Evolutionary conservation across 768 basidiomycete genomes (phyloP).

Genomic region (Agrocybe chaxingu): DNA sequence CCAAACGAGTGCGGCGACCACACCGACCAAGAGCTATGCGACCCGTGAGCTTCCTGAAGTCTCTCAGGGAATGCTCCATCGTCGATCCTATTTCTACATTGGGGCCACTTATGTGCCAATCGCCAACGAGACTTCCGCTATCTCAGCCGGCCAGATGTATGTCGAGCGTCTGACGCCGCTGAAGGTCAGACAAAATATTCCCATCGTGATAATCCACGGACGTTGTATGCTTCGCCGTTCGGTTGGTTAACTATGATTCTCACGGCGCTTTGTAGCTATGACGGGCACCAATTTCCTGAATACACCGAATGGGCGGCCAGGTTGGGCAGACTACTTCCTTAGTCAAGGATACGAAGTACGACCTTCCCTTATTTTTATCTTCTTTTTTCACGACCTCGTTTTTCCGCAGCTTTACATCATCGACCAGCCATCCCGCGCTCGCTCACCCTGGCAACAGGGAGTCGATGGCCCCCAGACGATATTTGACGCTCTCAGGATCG

Average conservation of each 20-base stretch:
- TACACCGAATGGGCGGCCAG: conserved; percentile 49
- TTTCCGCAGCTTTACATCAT: conserved; percentile 37
- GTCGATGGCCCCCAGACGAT: conserved; percentile 33
- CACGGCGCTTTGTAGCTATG: conserved; percentile 30
- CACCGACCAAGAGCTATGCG: no score
- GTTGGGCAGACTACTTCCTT: conserved; percentile 55
- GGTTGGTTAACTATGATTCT: no score
- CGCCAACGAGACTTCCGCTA: conserved; percentile 23
- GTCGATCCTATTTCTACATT: conserved; percentile 45
- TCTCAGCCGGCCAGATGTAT: conserved; percentile 47
- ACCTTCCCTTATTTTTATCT: neutral
- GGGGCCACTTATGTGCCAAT: conserved; percentile 38
- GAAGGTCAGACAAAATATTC: conserved; percentile 33
- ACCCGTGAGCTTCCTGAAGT: no score
- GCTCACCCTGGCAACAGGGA: conserved; percentile 39
- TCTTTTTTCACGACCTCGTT: neutral
- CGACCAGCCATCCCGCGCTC: conserved; percentile 43
- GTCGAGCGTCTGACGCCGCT: conserved; percentile 47
- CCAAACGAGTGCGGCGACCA: no score
- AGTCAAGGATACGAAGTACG: conserved; percentile 47
- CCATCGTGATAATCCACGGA: conserved; percentile 48
- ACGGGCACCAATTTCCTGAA: conserved; percentile 51
- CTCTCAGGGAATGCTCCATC: conserved; percentile 26
- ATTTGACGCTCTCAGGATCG: conserved; percentile 27
- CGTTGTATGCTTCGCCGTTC: conserved; percentile 24